Conservation (phyloP, 495 filamentous ascomycete genomes). For the Trichoderma reesei region DNA sequence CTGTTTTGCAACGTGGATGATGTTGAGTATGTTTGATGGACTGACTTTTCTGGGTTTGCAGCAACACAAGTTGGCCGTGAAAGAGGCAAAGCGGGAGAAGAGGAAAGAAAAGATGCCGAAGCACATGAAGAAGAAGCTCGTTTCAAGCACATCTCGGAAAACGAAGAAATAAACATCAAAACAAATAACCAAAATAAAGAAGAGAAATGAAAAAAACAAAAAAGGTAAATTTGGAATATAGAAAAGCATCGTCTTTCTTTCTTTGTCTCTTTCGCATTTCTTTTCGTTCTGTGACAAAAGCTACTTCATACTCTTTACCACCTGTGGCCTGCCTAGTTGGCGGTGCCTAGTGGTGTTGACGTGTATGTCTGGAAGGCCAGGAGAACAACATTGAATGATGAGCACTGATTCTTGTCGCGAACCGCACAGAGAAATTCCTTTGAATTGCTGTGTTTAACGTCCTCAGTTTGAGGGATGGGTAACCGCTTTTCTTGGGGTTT, state of each 20-base stretch:
- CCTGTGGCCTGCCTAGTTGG: neutral
- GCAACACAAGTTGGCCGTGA: slow-evolving; percentile 80
- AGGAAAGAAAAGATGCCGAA: slow-evolving; percentile 94
- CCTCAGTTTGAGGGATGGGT: slow-evolving; percentile 8
- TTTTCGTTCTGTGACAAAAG: neutral
- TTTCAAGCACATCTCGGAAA: slow-evolving; percentile 33
- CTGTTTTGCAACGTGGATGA: neutral
- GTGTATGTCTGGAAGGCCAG: neutral
- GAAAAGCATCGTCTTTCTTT: neutral
- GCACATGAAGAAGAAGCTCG: slow-evolving; percentile 75
- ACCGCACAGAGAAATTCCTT: neutral
- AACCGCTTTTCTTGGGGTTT: slow-evolving; percentile 23
- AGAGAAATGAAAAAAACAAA: neutral
- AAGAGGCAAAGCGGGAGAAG: slow-evolving; percentile 88
- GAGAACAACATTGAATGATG: slow-evolving; percentile 21
- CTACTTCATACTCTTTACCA: neutral
- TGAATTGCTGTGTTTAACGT: neutral
- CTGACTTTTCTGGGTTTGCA: slow-evolving; percentile 15
- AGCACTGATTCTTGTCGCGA: slow-evolving; percentile 12
- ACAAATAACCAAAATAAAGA: neutral
- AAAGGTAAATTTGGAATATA: neutral
- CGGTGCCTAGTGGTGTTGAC: neutral
- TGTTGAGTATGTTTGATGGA: neutral
- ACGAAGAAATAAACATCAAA: slow-evolving; percentile 17
- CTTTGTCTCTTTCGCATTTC: neutral